Evolutionary conservation across 2,329 filamentous ascomycete species (phyloP), one percentile per base, ranked within the genome.

Genomic region (Fusarium zealandicum): DNA sequence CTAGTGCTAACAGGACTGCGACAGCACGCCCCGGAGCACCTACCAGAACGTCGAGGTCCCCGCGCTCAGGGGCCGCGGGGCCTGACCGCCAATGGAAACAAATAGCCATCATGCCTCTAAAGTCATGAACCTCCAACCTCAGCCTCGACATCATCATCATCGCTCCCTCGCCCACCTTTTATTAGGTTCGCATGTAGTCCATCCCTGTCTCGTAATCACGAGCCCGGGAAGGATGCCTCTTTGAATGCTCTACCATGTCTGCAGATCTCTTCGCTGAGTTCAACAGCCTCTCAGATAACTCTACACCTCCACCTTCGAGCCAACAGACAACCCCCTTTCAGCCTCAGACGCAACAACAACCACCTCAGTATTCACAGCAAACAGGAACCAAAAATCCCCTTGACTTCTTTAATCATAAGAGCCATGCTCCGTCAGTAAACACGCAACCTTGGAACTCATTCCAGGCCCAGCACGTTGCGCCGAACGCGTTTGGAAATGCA

Each of bases 251-350:
- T 54, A 69, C 30, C 56, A 88, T 88, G 85, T 88, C 85, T 63
- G 83, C 84, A 57, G 84, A 88, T 71, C 80, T 88, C 51, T 85
- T 88, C 67, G 85, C 84, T 49, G 82, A 85, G 61, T 87, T 88
- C 63, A 83, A 82, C 66, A 76, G 74, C 64, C 74, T 78, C 61
- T 77, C 80, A 45, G 72, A 69, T 49, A 70, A 67, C 55, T 59
- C 71, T 52, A 66, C 75, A 25, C 64, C 66, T 41, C 57, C 63
- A 13, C 67, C 72, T 40, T 60, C 65, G 46, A 43, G 39, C 20
- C 49, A 63, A 36, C 62, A 59, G 42, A 27, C 57, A 39, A 47
- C 27, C 22, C 43, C 42, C 14, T 43, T 59, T 49, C 57, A 59
- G 20, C 37, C 57, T 51, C 58, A 47, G 39, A 37, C 45, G 38